Evolutionary conservation across 345 rosid genomes (phyloP).

Genomic region (Kernera saxatilis): DNA sequence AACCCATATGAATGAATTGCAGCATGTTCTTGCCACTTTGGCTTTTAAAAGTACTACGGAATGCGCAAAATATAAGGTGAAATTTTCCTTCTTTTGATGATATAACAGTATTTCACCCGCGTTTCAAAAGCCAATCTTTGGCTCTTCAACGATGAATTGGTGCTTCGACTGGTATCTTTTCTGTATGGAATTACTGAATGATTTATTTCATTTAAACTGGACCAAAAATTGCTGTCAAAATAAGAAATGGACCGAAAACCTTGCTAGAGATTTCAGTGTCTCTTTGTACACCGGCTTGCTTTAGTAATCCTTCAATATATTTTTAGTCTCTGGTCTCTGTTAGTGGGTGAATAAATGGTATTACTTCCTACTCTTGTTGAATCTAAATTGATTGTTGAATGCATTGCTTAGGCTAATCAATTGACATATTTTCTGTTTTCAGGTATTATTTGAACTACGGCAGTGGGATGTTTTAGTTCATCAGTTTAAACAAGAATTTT

Average conservation of each 20-base stretch:
- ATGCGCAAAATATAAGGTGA: constrained; percentile 80
- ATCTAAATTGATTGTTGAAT: neutral
- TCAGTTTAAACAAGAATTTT: constrained; percentile 89
- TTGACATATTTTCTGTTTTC: constrained; percentile 8
- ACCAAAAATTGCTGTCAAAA: too few relatives aligned
- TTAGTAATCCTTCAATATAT: neutral
- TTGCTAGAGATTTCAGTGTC: neutral
- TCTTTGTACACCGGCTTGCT: neutral
- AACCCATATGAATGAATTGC: constrained; percentile 81
- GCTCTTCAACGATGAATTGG: neutral
- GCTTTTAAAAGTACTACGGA: constrained; percentile 80
- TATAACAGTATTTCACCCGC: neutral
- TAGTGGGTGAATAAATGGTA: neutral
- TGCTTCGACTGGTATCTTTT: neutral
- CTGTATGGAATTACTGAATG: neutral
- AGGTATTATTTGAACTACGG: constrained; percentile 80
- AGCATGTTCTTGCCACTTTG: constrained; percentile 74
- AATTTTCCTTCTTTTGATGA: neutral
- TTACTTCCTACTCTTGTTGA: neutral
- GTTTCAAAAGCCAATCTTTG: neutral
- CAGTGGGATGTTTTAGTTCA: constrained; percentile 93
- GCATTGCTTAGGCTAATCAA: constrained; percentile 6
- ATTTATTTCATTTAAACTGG: neutral
- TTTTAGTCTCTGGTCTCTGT: neutral
- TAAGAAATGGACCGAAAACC: neutral